phyloP scores from a whole-genome alignment of 2,329 filamentous ascomycete genomes.

The Aspergillus carbonarius region DNA sequence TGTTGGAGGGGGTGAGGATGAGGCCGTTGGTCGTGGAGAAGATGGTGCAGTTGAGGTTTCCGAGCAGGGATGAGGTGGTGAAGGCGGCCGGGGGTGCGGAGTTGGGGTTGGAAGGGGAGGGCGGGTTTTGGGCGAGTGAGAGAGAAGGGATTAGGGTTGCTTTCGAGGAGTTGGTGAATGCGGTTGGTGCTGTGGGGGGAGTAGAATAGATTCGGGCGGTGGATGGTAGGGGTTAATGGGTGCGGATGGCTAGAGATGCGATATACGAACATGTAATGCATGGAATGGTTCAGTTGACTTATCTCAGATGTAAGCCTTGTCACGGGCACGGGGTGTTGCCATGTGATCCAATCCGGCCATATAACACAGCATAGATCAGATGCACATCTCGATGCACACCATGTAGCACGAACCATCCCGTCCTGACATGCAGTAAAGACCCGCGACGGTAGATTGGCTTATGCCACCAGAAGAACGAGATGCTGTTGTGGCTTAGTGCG shows the following conservation, averaged over 20 bases:
- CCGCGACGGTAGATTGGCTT: neutral
- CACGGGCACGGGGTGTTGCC: neutral
- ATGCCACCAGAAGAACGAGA: neutral
- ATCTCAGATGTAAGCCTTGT: neutral
- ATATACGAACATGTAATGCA: neutral
- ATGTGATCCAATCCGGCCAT: neutral
- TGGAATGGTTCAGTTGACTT: too few species aligned
- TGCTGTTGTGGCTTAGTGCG: neutral
- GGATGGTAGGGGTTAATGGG: neutral
- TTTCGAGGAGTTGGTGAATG: slow-evolving; percentile 6
- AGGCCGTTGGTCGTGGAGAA: slow-evolving; percentile 29
- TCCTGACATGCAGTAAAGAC: neutral
- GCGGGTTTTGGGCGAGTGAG: slow-evolving; percentile 4
- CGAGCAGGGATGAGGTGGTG: slow-evolving; percentile 22
- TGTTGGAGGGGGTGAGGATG: slow-evolving; percentile 40
- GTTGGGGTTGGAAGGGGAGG: slow-evolving; percentile 12
- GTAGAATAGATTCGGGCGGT: neutral
- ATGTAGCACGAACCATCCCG: neutral
- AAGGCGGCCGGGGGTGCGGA: slow-evolving; percentile 26
- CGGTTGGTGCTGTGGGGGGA: neutral
- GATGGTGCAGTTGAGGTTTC: slow-evolving; percentile 31
- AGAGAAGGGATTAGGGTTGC: slow-evolving; percentile 3
- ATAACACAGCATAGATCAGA: neutral
- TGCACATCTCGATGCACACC: neutral
- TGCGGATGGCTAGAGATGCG: neutral